Base-by-base conservation (phyloP, 1,139 yeast genomes). In the Hansenula sp. region DNA sequence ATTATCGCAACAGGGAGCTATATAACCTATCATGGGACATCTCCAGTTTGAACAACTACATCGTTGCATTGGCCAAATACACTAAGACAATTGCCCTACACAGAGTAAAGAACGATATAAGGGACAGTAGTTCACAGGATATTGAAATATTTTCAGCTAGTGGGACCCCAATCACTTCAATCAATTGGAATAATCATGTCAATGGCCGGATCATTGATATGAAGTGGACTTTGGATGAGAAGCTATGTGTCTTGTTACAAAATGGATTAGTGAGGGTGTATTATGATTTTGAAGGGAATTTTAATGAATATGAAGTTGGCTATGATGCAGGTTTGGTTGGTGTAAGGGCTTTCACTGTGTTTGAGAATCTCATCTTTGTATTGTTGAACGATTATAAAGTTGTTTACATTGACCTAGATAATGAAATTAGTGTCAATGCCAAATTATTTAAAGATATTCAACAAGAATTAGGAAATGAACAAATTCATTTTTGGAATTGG, bases 231-330 rank as follows among this genome's bases (percentile, higher is more conserved):
- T 44, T 48, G 1, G 60, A 64, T 14, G 95, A 86, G 48, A 71
- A 75, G 41, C 66, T 89, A 42, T 62, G 83, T 17, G 75, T 88
- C 10, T 75, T 87, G 1, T 62, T 84, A 25, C 73, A 71, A 30
- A 70, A 71, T 43, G 73, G 88, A 2, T 67, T 69, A 29, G 76
- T 75, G 32, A 66, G 96, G 45, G 66, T 73, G 37, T 90, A 89
- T 56, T 64, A 73, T 37, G 90, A 86, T 50, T 78, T 85, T 46
- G 76, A 76, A 28, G 51, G 53, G 2, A 53, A 51, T 18, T 53
- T 53, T 17, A 42, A 45, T 14, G 56, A 52, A 37, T 50, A 38
- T 21, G 30, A 43, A 16, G 37, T 48, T 11, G 53, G 49, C 0
- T 41, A 25, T 14, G 44, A 43, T 9, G 36, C 41, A 11, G 41